Conservation (phyloP, 345 rosid species). For the Aquilaria yunnanensis region DNA sequence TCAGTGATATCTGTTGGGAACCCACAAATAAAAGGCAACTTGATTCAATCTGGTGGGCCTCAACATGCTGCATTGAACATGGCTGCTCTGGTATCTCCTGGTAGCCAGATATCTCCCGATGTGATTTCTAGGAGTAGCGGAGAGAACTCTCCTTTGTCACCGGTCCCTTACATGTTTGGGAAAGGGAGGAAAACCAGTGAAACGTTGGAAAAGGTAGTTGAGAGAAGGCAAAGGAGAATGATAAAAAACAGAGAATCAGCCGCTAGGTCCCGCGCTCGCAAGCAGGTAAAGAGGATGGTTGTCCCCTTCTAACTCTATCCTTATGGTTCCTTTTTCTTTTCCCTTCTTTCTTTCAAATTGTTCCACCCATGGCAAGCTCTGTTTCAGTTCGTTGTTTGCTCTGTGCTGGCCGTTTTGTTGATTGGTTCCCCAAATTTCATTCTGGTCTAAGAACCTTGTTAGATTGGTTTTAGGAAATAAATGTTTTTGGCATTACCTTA, state of each 20-base stretch:
- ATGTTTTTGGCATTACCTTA: no score
- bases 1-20: conserved; percentile 32
- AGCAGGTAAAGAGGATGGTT: conserved; percentile 47
- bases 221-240: conserved; percentile 93
- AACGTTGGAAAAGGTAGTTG: conserved; percentile 69
- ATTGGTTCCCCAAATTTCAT: no score
- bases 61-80: conserved; percentile 30
- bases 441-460: no score
- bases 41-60: conserved; percentile 25
- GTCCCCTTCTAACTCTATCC: no score
- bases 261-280: conserved; percentile 88
- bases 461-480: no score
- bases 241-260: conserved; percentile 92
- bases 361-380: no score
- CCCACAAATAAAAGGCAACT: conserved; percentile 30
- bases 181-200: conserved; percentile 57
- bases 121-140: conserved; percentile 43
- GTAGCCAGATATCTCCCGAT: conserved; percentile 42
- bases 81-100: conserved; percentile 52
- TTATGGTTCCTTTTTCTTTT: no score
- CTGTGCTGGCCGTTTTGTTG: no score
- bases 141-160: conserved; percentile 56
- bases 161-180: conserved; percentile 61
- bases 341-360: no score
- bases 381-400: no score